Evolutionary conservation across 306 rosid species (phyloP).

Genomic region (Crataegus laevigata): DNA sequence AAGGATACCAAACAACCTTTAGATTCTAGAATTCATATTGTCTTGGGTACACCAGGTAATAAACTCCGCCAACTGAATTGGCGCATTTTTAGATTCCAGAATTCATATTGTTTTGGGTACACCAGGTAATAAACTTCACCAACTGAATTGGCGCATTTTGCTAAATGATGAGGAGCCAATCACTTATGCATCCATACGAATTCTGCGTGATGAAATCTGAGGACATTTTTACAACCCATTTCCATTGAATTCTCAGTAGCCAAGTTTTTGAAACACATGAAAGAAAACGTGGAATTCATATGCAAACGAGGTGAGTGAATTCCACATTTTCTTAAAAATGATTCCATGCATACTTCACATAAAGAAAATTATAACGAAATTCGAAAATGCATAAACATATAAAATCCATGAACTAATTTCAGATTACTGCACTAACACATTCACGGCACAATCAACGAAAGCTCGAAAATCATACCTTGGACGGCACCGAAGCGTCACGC

Average conservation of each 20-base stretch:
- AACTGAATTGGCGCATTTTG: not conserved
- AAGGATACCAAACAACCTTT: too few relatives aligned
- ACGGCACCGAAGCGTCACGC: constrained; percentile 30
- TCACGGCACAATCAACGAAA: not conserved
- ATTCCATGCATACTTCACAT: not conserved
- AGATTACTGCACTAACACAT: not conserved
- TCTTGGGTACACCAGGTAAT: not conserved
- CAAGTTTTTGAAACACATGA: not conserved
- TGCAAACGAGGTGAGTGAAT: not conserved
- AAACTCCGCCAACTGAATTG: not conserved
- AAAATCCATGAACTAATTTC: not conserved
- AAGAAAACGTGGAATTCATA: not conserved
- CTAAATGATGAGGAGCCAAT: not conserved
- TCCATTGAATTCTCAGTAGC: not conserved
- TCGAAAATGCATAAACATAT: not conserved
- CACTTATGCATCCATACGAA: not conserved
- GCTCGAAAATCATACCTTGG: constrained; percentile 35
- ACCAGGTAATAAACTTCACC: not conserved
- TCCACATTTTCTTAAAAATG: not conserved
- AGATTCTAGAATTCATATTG: not conserved
- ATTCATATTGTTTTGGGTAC: not conserved
- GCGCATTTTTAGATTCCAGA: not conserved
- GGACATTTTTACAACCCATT: not conserved
- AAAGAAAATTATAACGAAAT: not conserved
- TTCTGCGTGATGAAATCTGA: not conserved